phyloP scores from a whole-genome alignment of 1,284 basidiomycete genomes.

The Cerioporus squamosus region DNA sequence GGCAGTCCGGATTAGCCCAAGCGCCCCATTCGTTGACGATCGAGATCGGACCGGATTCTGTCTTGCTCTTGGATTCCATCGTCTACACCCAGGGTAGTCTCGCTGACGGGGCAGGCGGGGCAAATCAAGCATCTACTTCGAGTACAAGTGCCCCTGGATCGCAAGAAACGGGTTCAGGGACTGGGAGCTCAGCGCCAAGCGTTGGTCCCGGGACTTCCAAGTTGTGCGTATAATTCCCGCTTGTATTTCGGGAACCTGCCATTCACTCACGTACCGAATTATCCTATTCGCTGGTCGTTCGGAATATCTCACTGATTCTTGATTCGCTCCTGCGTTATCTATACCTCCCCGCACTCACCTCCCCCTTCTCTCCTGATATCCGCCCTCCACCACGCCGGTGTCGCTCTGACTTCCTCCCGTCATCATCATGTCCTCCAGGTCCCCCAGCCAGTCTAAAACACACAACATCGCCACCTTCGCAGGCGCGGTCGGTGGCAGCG shows the following conservation, averaged over 20 bases:
- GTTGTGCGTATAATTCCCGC: conserved; percentile 41
- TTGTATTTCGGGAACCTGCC: conserved; percentile 34
- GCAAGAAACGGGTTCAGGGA: conserved; percentile 24
- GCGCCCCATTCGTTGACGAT: conserved; percentile 47
- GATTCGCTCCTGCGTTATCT: conserved; percentile 27
- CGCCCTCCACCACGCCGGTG: conserved; percentile 21
- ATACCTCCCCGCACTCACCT: conserved; percentile 27
- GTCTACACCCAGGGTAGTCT: conserved; percentile 42
- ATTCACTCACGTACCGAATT: conserved; percentile 34
- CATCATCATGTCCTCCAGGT: conserved; percentile 26
- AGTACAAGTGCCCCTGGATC: conserved; percentile 20
- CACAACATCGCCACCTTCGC: conserved; percentile 56
- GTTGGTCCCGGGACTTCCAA: conserved; percentile 27
- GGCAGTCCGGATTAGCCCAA: conserved; percentile 39
- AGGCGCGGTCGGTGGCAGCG: conserved; percentile 53
- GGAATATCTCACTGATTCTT: conserved; percentile 25
- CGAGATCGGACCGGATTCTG: conserved; percentile 48
- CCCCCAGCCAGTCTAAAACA: conserved; percentile 22
- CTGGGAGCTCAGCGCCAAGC: conserved; percentile 27
- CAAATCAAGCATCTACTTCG: conserved; percentile 18
- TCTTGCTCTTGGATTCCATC: conserved; percentile 54
- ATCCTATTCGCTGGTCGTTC: conserved; percentile 26
- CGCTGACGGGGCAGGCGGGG: conserved; percentile 10
- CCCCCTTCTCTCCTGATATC: conserved; percentile 23
- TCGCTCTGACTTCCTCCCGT: conserved; percentile 17